phyloP scores from a whole-genome alignment of 306 rosid genomes.

The Boehmeria nivea region DNA sequence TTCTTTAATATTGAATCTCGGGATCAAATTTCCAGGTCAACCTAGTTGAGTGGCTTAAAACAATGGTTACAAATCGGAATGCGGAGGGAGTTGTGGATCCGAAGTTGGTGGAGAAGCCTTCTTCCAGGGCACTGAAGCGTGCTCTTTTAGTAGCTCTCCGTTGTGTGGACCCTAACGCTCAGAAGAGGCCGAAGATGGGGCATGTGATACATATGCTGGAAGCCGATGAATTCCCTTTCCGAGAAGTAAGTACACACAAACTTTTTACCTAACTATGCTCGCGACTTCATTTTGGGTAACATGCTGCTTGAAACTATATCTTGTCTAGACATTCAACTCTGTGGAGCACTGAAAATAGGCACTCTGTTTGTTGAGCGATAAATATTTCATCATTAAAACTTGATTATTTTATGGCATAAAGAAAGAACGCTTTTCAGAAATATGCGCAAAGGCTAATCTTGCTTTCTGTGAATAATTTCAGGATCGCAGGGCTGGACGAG shows the following conservation, averaged over 20 bases:
- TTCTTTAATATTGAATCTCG: not conserved
- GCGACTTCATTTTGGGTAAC: no score
- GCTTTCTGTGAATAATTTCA: not conserved
- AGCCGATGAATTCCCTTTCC: constrained; percentile 61
- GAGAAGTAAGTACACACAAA: constrained; percentile 37
- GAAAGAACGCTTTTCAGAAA: no score
- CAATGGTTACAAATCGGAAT: constrained; percentile 53
- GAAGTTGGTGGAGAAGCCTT: constrained; percentile 49
- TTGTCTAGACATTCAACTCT: no score
- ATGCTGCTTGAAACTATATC: no score
- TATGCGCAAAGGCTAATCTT: no score
- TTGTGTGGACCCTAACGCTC: constrained; percentile 53
- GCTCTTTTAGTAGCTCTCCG: constrained; percentile 57
- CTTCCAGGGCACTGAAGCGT: constrained; percentile 55
- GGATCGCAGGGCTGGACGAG: constrained; percentile 50
- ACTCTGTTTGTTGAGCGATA: no score
- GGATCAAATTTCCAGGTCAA: constrained; percentile 41
- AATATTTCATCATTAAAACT: no score
- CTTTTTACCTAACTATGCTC: constrained; percentile 2
- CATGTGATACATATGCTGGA: constrained; percentile 64
- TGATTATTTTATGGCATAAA: no score
- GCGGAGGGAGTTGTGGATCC: constrained; percentile 56
- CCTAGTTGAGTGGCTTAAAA: constrained; percentile 57
- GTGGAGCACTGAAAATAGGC: no score
- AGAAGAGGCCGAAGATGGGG: constrained; percentile 62